Evolutionary conservation across 208 protist genomes (phyloP).

Genomic region (Acanthamoeba triangularis): DNA sequence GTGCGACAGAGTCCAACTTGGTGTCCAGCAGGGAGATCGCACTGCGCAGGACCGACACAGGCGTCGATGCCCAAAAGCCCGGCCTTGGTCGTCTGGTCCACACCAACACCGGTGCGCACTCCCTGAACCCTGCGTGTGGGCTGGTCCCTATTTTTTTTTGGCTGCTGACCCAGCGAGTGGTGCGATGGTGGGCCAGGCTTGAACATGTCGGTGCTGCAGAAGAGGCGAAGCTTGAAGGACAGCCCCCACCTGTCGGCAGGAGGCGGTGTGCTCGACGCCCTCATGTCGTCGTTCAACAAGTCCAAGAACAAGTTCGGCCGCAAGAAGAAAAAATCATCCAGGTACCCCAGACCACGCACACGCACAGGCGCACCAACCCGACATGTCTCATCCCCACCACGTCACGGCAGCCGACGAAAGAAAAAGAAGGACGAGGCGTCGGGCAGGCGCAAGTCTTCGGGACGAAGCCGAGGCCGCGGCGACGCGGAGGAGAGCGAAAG

Average conservation of each 20-base stretch:
- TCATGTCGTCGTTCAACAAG: constrained; percentile 42
- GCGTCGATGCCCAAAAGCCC: background rate
- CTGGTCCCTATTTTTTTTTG: too few relatives aligned
- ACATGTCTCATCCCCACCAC: background rate
- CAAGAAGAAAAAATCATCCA: constrained; percentile 21
- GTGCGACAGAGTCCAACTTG: background rate
- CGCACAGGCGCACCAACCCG: background rate
- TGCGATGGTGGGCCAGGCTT: background rate
- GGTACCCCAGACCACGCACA: background rate
- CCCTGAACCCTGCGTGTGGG: background rate
- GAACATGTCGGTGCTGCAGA: constrained; percentile 21
- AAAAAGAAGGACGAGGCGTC: background rate
- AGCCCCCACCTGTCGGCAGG: background rate
- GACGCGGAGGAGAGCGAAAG: background rate
- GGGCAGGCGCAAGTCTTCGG: background rate
- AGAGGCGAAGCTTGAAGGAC: background rate
- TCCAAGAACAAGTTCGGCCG: background rate
- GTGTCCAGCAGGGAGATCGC: background rate
- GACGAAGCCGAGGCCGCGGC: background rate
- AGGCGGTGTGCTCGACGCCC: background rate
- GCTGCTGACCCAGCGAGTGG: background rate
- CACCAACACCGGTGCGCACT: background rate
- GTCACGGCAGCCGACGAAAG: background rate
- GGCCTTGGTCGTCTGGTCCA: background rate
- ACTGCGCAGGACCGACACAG: background rate